Evolutionary conservation across 768 basidiomycete genomes (phyloP).

Genomic region (Chalciporus piperatus): DNA sequence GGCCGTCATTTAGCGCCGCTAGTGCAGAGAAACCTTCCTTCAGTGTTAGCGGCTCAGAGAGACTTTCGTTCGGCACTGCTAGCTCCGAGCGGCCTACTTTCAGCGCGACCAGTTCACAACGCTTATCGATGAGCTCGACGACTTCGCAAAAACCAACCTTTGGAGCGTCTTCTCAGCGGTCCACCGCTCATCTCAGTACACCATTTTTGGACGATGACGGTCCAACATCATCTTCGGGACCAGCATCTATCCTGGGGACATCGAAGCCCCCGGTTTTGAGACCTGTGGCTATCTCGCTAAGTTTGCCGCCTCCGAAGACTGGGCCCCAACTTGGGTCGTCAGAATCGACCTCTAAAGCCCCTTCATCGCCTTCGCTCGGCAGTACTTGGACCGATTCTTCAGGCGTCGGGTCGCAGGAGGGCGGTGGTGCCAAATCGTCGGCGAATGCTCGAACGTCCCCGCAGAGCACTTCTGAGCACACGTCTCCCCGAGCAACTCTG

Average conservation of each 20-base stretch:
- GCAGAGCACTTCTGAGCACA: conserved; percentile 6
- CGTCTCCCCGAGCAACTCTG: conserved; percentile 2
- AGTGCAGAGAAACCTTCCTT: conserved; percentile 18
- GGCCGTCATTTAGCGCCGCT: conserved; percentile 17
- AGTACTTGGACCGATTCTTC: conserved; percentile 13
- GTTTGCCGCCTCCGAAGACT: conserved; percentile 12
- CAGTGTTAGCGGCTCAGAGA: conserved; percentile 14
- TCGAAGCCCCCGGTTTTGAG: conserved; percentile 12
- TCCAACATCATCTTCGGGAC: conserved; percentile 5
- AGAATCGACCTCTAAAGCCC: conserved; percentile 6
- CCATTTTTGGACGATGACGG: conserved; percentile 20
- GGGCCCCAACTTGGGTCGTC: conserved; percentile 5
- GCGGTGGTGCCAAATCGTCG: conserved; percentile 2
- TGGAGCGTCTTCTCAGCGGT: conserved; percentile 13
- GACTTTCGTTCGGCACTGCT: conserved; percentile 13
- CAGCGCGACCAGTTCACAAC: conserved; percentile 11
- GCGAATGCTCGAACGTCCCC: conserved; percentile 4
- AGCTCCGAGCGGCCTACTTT: conserved; percentile 15
- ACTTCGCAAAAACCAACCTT: conserved; percentile 6
- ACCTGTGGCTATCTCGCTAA: conserved; percentile 14
- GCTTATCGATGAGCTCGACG: conserved; percentile 1
- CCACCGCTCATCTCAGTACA: neutral
- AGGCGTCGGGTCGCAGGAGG: conserved; percentile 18
- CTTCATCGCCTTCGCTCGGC: conserved; percentile 10
- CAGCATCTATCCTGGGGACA: neutral